These are phyloP conservation scores for Lophiotrema nucula DNA, from an alignment of 495 filamentous ascomycete genomes.

Conservation along the genomic window DNA sequence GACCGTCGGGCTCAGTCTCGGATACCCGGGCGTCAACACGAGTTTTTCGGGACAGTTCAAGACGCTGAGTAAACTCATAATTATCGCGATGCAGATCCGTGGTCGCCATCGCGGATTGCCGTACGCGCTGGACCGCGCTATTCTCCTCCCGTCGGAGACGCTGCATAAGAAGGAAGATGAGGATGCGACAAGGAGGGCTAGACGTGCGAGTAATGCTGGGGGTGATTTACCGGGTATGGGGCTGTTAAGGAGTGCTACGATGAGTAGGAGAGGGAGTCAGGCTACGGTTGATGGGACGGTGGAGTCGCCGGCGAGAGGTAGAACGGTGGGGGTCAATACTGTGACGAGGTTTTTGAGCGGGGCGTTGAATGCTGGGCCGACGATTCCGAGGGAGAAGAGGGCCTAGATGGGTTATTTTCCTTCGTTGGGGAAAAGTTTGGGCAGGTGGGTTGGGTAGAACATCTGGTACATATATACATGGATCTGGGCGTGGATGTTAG, in stretches of 20 bases:
- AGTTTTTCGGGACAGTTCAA: conserved; percentile 79
- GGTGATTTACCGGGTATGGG: not conserved
- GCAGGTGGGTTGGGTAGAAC: too few relatives aligned
- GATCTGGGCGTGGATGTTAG: too few relatives aligned
- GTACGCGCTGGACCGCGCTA: conserved; percentile 87
- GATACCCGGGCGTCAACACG: conserved; percentile 70
- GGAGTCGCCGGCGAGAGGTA: not conserved
- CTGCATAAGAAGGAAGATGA: conserved; percentile 66
- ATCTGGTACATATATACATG: too few relatives aligned
- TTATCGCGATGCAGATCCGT: conserved; percentile 90
- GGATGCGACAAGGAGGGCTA: conserved; percentile 14
- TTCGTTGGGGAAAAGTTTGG: too few relatives aligned
- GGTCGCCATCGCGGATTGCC: conserved; percentile 90
- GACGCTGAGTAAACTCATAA: conserved; percentile 80
- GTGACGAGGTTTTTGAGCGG: conserved; percentile 15
- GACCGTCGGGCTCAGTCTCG: conserved; percentile 87
- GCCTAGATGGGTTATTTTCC: not conserved
- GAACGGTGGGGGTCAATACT: not conserved
- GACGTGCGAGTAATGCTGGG: not conserved
- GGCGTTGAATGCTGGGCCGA: conserved; percentile 27
- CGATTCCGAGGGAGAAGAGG: conserved; percentile 22
- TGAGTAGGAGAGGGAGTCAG: conserved; percentile 12
- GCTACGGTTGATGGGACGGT: conserved; percentile 5
- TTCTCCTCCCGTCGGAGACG: conserved; percentile 75
- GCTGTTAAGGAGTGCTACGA: not conserved